Conservation (phyloP, 2,329 filamentous ascomycete genomes). For the Colletotrichum paranaense region DNA sequence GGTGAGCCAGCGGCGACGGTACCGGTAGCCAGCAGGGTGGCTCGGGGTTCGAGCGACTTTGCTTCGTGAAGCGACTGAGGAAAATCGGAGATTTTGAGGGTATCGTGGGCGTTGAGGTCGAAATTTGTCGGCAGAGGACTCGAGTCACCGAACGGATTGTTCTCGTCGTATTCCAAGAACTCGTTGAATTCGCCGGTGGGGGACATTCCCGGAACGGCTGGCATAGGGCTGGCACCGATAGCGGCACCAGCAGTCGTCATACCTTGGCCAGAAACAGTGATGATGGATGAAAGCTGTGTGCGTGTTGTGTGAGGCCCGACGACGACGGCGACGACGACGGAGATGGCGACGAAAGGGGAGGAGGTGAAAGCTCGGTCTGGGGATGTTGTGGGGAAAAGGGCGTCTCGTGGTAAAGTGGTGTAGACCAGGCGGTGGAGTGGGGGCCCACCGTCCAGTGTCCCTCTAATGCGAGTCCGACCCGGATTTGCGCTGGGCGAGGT, state of each 20-base stretch:
- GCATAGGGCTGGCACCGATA: slow-evolving; percentile 49
- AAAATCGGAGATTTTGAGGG: slow-evolving; percentile 46
- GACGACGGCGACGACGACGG: slow-evolving; percentile 20
- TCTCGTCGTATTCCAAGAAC: slow-evolving; percentile 49
- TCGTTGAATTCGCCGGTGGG: slow-evolving; percentile 44
- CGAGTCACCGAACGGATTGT: slow-evolving; percentile 48
- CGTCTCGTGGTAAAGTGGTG: slow-evolving; percentile 35
- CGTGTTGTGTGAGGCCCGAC: slow-evolving; percentile 18
- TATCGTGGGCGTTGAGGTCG: slow-evolving; percentile 51
- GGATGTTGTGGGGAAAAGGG: slow-evolving; percentile 37
- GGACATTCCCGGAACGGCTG: slow-evolving; percentile 50
- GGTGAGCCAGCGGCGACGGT: slow-evolving; percentile 52
- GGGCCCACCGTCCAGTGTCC: slow-evolving; percentile 33
- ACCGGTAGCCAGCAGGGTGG: slow-evolving; percentile 34
- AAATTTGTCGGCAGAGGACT: slow-evolving; percentile 42
- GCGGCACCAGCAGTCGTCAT: slow-evolving; percentile 40
- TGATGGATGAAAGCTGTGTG: slow-evolving; percentile 11
- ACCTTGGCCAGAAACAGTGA: slow-evolving; percentile 32
- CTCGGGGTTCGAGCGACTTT: slow-evolving; percentile 32
- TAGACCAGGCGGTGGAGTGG: slow-evolving; percentile 36
- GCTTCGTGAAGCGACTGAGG: slow-evolving; percentile 34
- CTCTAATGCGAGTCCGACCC: slow-evolving; percentile 33
- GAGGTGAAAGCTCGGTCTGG: slow-evolving; percentile 37
- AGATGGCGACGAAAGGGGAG: slow-evolving; percentile 31
- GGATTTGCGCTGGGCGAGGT: slow-evolving; percentile 8